These are phyloP conservation scores for Phytophthora quininea DNA, from an alignment of 352 stramenopile genomes.

Conservation along the genomic window DNA sequence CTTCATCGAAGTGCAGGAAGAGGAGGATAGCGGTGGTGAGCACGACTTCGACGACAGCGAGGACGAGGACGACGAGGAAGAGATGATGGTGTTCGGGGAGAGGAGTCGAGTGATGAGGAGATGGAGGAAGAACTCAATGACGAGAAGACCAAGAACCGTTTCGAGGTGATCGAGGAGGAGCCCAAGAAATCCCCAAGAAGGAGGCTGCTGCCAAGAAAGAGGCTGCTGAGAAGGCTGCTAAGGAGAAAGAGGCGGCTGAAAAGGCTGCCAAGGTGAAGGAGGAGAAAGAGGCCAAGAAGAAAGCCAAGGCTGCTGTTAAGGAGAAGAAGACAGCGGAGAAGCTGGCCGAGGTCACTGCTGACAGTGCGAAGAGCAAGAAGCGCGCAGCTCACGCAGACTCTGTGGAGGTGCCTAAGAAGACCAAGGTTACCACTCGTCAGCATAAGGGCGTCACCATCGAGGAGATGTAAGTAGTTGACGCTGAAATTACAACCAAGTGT, in stretches of 20 bases:
- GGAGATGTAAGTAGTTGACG: conserved; percentile 54
- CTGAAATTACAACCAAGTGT: too few relatives aligned
- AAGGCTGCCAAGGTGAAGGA: conserved; percentile 58
- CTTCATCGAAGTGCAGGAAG: conserved; percentile 80
- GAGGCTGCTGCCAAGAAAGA: conserved; percentile 43
- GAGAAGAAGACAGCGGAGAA: conserved; percentile 61
- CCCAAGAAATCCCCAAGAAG: conserved; percentile 48
- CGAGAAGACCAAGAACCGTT: conserved; percentile 50
- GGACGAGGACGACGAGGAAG: conserved; percentile 49
- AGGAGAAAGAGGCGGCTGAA: conserved; percentile 34
- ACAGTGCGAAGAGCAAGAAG: conserved; percentile 63
- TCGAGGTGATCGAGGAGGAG: conserved; percentile 79
- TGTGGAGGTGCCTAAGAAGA: conserved; percentile 81
- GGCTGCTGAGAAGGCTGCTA: conserved; percentile 55
- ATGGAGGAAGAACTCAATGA: conserved; percentile 55
- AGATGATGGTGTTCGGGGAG: conserved; percentile 72
- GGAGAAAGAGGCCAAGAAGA: conserved; percentile 53
- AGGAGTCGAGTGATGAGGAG: conserved; percentile 43
- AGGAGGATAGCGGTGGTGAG: conserved; percentile 68
- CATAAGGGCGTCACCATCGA: conserved; percentile 87
- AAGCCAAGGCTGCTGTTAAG: conserved; percentile 33
- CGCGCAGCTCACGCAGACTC: conserved; percentile 58
- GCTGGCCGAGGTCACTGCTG: conserved; percentile 51
- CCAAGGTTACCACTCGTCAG: conserved; percentile 59
- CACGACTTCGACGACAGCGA: conserved; percentile 55